Conservation (phyloP, 768 basidiomycete genomes). For the Kwoniella sp. region DNA sequence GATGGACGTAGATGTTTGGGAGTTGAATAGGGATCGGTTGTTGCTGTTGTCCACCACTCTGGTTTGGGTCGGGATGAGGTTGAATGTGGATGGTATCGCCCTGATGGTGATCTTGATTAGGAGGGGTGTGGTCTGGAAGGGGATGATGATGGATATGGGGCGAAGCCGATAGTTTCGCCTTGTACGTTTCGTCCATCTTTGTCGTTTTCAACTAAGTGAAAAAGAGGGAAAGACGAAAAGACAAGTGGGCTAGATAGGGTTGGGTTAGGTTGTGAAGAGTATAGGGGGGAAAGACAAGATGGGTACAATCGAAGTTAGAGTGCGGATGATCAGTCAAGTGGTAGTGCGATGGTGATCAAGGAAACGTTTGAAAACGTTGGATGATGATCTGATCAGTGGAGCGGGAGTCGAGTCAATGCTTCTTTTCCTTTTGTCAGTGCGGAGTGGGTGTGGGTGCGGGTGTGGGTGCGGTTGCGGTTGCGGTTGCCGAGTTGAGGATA, state of each 20-base stretch:
- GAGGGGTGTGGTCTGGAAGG: conserved; percentile 9
- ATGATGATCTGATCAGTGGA: too few species aligned
- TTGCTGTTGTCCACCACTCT: not conserved
- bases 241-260: not conserved
- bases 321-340: too few species aligned
- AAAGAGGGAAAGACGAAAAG: not conserved
- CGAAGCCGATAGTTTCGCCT: conserved; percentile 33
- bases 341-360: too few species aligned
- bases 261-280: too few species aligned
- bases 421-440: not conserved
- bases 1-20: conserved; percentile 41
- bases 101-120: conserved; percentile 6
- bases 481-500: not conserved
- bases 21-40: conserved; percentile 39
- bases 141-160: conserved; percentile 26
- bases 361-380: too few species aligned
- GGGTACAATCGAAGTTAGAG: too few species aligned
- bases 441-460: not conserved
- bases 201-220: not conserved
- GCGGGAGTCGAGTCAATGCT: too few species aligned
- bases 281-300: too few species aligned
- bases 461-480: too few species aligned
- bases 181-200: conserved; percentile 38
- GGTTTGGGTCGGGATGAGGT: conserved; percentile 10
- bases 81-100: conserved; percentile 20